phyloP scores from a whole-genome alignment of 2,329 filamentous ascomycete genomes.

The Cordyceps tenuipes region DNA sequence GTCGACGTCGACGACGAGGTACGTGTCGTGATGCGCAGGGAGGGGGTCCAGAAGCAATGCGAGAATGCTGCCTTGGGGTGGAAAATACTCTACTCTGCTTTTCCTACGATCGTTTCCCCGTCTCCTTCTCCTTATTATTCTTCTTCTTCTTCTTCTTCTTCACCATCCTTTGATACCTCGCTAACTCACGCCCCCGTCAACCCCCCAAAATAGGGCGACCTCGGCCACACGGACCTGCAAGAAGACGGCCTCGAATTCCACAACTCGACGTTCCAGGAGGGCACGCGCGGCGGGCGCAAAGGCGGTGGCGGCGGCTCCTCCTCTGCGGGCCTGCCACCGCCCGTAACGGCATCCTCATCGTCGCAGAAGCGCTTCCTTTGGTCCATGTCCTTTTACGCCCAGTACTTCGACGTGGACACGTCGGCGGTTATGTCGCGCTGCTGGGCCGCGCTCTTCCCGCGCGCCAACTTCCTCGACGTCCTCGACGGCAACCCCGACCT shows the following conservation, averaged over 20 bases:
- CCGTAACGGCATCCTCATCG: conserved; percentile 43
- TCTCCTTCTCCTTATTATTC: not conserved
- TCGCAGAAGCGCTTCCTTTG: conserved; percentile 83
- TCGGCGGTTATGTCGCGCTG: conserved; percentile 80
- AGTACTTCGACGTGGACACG: conserved; percentile 98
- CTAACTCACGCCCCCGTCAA: not conserved
- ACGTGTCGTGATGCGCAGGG: conserved; percentile 10
- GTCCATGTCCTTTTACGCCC: conserved; percentile 87
- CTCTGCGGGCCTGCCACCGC: conserved; percentile 45
- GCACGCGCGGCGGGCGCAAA: conserved; percentile 41
- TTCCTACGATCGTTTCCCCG: not conserved
- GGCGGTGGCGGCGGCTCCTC: not conserved
- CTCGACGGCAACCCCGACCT: conserved; percentile 94
- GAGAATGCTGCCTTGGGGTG: not conserved
- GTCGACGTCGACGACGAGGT: conserved; percentile 97
- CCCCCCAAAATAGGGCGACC: conserved; percentile 63
- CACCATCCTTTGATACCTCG: too few relatives aligned
- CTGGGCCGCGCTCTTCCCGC: conserved; percentile 79
- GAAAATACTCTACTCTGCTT: not conserved
- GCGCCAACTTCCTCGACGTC: conserved; percentile 92
- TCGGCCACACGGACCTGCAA: conserved; percentile 95
- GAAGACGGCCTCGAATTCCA: conserved; percentile 95
- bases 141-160: too few relatives aligned
- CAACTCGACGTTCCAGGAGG: conserved; percentile 72
- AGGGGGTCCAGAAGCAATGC: not conserved